Conservation (phyloP, 169 alveolate genomes). For the Plasmodium berghei region DNA sequence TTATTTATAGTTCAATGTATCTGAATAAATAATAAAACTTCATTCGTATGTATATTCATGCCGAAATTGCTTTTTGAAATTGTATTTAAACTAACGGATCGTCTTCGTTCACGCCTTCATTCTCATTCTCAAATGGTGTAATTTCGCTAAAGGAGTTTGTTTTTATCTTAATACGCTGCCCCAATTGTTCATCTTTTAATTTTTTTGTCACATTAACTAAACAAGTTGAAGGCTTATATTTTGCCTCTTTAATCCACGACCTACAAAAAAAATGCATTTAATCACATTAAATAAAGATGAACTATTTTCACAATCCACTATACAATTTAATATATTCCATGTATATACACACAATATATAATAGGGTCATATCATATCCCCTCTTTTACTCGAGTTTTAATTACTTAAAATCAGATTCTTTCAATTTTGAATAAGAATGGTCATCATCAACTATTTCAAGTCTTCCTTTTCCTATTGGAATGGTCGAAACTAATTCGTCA, state of each 20-base stretch:
- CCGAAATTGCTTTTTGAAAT: neutral
- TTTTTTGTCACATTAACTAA: conserved; percentile 55
- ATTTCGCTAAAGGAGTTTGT: conserved; percentile 33
- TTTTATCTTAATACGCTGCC: conserved; percentile 22
- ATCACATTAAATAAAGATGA: too few species aligned
- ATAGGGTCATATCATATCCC: neutral
- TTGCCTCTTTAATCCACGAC: conserved; percentile 75
- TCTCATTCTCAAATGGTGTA: conserved; percentile 45
- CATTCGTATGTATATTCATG: conserved; percentile 5
- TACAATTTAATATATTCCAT: too few species aligned
- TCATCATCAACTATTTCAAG: conserved; percentile 60
- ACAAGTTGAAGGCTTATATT: conserved; percentile 55
- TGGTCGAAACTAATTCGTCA: conserved; percentile 41
- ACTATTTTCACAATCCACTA: too few species aligned
- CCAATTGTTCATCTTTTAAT: conserved; percentile 44
- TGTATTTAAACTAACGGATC: conserved; percentile 41
- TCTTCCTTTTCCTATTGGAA: conserved; percentile 70
- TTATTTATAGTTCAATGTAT: too few species aligned
- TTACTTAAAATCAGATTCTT: conserved; percentile 69
- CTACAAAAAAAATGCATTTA: conserved; percentile 15
- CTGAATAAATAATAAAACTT: too few species aligned
- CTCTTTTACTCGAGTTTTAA: neutral
- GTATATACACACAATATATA: too few species aligned
- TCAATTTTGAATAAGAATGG: conserved; percentile 70
- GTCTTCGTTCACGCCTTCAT: conserved; percentile 35